Evolutionary conservation across 164 flowering plant genomes (phyloP).

Genomic region (Magnolia officinalis): DNA sequence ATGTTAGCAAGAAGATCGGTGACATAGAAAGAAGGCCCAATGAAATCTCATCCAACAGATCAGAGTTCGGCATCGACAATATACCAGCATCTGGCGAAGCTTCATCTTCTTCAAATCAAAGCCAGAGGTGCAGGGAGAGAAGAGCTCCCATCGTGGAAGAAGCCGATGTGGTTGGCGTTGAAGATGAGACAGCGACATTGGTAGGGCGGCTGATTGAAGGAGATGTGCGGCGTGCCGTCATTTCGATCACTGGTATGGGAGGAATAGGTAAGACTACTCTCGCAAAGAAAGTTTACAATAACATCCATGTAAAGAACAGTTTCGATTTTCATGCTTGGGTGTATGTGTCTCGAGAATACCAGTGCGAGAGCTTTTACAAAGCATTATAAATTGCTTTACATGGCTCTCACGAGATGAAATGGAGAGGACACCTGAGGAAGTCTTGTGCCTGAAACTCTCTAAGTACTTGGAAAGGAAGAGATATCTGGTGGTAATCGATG

Average conservation of each 20-base stretch:
- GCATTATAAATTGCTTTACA: background rate
- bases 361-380: constrained; percentile 1
- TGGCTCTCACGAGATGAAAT: background rate
- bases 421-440: background rate
- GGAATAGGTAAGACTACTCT: constrained; percentile 21
- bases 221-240: background rate
- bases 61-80: background rate
- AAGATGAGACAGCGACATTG: constrained; percentile 29
- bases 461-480: background rate
- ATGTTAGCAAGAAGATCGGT: constrained; percentile 28
- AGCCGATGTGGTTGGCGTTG: constrained; percentile 42
- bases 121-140: constrained; percentile 19
- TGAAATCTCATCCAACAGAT: background rate
- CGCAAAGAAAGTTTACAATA: constrained; percentile 17
- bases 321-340: constrained; percentile 21
- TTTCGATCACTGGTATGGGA: constrained; percentile 18
- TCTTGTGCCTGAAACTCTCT: background rate
- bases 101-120: background rate
- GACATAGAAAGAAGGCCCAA: constrained; percentile 32
- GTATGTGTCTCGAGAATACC: constrained; percentile 6
- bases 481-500: constrained; percentile 13
- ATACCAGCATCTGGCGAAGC: constrained; percentile 10
- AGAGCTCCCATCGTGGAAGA: constrained; percentile 37
- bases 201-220: constrained; percentile 34
- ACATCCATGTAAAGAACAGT: background rate